A percentile compares a stretch with the other conserved stretches of the same genome.
phyloP scores from a whole-genome alignment of 2,329 filamentous ascomycete genomes.

The Aspergillus sp. region DNA sequence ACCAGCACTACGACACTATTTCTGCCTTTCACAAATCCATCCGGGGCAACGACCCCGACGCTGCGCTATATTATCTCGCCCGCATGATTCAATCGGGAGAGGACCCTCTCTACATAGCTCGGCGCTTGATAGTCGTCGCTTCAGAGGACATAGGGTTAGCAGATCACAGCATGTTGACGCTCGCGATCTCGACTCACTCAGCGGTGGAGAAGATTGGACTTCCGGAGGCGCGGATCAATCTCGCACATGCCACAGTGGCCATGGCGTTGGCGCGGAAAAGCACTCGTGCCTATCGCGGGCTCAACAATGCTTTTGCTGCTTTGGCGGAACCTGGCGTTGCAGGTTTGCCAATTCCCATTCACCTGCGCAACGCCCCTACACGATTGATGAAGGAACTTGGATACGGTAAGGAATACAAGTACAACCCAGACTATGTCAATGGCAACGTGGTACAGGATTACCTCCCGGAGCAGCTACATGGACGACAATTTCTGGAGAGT shows the following conservation, averaged over 20 bases:
- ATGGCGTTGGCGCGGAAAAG: constrained; percentile 82
- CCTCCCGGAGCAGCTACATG: constrained; percentile 75
- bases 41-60: constrained; percentile 83
- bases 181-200: constrained; percentile 84
- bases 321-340: constrained; percentile 83
- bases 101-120: constrained; percentile 88
- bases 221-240: constrained; percentile 90
- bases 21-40: constrained; percentile 97
- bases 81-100: constrained; percentile 96
- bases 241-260: constrained; percentile 85
- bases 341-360: constrained; percentile 78
- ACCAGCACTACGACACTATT: constrained; percentile 97
- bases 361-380: constrained; percentile 90
- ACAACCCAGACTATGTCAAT: constrained; percentile 86
- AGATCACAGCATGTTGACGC: constrained; percentile 78
- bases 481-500: constrained; percentile 76
- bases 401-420: constrained; percentile 91
- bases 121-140: constrained; percentile 91
- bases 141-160: constrained; percentile 93
- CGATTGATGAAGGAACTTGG: constrained; percentile 90
- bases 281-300: constrained; percentile 79
- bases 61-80: constrained; percentile 89
- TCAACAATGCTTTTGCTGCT: constrained; percentile 79
- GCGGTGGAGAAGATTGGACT: constrained; percentile 93
- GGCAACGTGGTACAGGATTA: constrained; percentile 87